phyloP scores from a whole-genome alignment of 495 filamentous ascomycete species.

The Jackrogersella minutella region DNA sequence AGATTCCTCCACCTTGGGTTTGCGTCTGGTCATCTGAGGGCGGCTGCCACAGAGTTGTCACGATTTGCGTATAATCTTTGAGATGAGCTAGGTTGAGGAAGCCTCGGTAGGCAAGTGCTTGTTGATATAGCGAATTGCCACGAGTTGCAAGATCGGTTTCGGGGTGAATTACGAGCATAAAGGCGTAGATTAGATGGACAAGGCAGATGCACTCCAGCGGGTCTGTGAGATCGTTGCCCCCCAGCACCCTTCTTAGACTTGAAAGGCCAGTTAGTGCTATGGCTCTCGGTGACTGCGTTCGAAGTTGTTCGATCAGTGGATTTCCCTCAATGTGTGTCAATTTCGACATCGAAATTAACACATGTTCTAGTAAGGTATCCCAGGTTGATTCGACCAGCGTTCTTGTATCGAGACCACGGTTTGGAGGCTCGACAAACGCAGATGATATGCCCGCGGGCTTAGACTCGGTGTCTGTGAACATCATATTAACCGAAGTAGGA shows the following conservation, averaged over 20 bases:
- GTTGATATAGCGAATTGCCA: slow-evolving; percentile 48
- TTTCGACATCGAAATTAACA: slow-evolving; percentile 50
- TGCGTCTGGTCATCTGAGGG: slow-evolving; percentile 21
- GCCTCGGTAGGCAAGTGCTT: slow-evolving; percentile 48
- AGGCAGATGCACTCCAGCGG: slow-evolving; percentile 54
- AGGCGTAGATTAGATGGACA: slow-evolving; percentile 54
- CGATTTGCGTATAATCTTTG: slow-evolving; percentile 46
- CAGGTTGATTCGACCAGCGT: slow-evolving; percentile 51
- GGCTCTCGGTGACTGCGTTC: slow-evolving; percentile 45
- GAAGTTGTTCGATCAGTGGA: slow-evolving; percentile 47
- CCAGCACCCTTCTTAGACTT: slow-evolving; percentile 45
- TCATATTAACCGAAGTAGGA: slow-evolving; percentile 45
- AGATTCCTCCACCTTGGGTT: not conserved
- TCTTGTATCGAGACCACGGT: slow-evolving; percentile 47
- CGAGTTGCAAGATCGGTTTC: slow-evolving; percentile 43
- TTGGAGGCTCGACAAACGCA: slow-evolving; percentile 26
- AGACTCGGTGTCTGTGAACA: slow-evolving; percentile 37
- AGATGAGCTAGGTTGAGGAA: slow-evolving; percentile 42
- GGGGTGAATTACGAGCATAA: slow-evolving; percentile 54
- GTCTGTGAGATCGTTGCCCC: slow-evolving; percentile 42
- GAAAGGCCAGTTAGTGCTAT: slow-evolving; percentile 51
- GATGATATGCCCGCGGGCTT: slow-evolving; percentile 28
- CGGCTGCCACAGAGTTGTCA: slow-evolving; percentile 52
- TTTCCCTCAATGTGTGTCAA: slow-evolving; percentile 48
- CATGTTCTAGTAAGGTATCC: slow-evolving; percentile 53